A percentile compares a stretch with the other conserved stretches of the same genome.
Evolutionary conservation across 129 eudicot genomes (phyloP).

Genomic region (Glebionis coronaria): DNA sequence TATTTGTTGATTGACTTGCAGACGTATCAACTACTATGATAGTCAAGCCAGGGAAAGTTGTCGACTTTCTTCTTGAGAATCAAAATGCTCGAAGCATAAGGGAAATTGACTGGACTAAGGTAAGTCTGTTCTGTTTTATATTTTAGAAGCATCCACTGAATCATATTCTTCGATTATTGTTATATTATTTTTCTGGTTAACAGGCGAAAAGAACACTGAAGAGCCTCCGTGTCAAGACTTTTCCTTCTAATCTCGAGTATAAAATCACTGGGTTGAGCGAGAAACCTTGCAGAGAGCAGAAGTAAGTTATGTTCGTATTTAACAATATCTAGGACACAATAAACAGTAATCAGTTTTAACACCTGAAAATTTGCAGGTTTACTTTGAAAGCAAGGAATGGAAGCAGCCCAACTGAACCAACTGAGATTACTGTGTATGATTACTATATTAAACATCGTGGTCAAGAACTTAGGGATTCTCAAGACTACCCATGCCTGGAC

Average conservation of each 20-base stretch:
- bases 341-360: too few species aligned
- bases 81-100: constrained; percentile 56
- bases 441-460: constrained; percentile 54
- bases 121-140: background rate
- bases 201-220: constrained; percentile 68
- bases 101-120: constrained; percentile 71
- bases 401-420: constrained; percentile 28
- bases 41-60: constrained; percentile 70
- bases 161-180: background rate
- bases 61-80: constrained; percentile 61
- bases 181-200: constrained; percentile 2
- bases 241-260: constrained; percentile 49
- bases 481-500: constrained; percentile 74
- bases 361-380: constrained; percentile 34
- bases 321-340: too few species aligned
- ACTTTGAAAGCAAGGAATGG: constrained; percentile 39
- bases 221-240: constrained; percentile 54
- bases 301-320: constrained; percentile 24
- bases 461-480: constrained; percentile 39
- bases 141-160: background rate
- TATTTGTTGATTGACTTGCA: constrained; percentile 13
- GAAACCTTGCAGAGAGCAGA: constrained; percentile 48
- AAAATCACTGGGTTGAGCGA: constrained; percentile 85
- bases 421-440: constrained; percentile 61
- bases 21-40: constrained; percentile 76